A percentile compares a stretch with the other conserved stretches of the same genome.
phyloP scores from a whole-genome alignment of 306 rosid genomes.

The Lablab purpureus region DNA sequence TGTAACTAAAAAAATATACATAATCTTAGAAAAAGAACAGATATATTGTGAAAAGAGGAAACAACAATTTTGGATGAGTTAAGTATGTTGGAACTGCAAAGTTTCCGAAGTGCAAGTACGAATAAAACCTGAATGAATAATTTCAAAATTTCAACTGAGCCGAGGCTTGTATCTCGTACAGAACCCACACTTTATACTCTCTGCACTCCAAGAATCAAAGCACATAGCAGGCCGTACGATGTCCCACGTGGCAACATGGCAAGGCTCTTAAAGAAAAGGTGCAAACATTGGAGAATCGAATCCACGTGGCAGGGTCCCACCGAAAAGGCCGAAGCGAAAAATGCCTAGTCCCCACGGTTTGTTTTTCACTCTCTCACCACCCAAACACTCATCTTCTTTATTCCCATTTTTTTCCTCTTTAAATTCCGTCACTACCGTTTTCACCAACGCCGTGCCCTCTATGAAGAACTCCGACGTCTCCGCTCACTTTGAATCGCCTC shows the following conservation, averaged over 20 bases:
- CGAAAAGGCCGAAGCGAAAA: conserved; percentile 44
- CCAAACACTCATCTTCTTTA: conserved; percentile 51
- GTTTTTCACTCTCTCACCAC: conserved; percentile 48
- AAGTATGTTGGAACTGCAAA: neutral
- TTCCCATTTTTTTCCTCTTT: conserved; percentile 35
- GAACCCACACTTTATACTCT: neutral
- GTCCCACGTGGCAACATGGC: conserved; percentile 31
- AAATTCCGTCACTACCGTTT: conserved; percentile 22
- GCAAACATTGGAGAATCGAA: conserved; percentile 24
- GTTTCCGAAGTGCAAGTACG: neutral
- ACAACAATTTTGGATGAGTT: neutral
- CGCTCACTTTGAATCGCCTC: conserved; percentile 61
- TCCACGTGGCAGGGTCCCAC: conserved; percentile 49
- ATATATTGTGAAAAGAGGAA: neutral
- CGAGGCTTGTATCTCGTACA: neutral
- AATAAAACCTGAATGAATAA: neutral
- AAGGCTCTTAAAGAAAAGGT: neutral
- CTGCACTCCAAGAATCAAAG: conserved; percentile 39
- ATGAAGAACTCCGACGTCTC: conserved; percentile 80
- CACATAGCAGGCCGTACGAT: neutral
- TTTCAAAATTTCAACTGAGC: neutral
- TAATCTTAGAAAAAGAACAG: no score
- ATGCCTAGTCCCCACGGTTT: conserved; percentile 10
- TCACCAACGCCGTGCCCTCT: conserved; percentile 40
- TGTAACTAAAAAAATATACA: no score